Base-by-base conservation (phyloP, 257 asterid species). In the Sherardia arvensis region DNA sequence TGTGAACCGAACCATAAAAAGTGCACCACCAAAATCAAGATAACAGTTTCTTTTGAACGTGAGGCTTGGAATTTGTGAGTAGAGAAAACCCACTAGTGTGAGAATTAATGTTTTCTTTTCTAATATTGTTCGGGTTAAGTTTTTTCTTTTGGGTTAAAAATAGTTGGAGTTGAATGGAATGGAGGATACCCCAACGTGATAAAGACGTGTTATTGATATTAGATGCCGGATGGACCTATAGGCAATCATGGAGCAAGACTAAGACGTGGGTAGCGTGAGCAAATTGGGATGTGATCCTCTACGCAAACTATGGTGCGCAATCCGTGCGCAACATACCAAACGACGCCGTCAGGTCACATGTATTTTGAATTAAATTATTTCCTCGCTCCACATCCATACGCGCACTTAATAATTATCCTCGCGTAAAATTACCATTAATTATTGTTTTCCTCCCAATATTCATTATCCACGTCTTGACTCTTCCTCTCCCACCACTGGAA, bases 171-270 rank as follows among this genome's bases (percentile, higher is more conserved):
- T 51, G 63, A 60, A 47, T 57, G 26, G 62, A 43, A 61, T 29
- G 18, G 70, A 45, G 20, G 70, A n/a, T 63, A 47, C 51, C 15
- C 11, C 43, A 8, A 70, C 30, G 60, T 65, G 89, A 80, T 61
- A 80, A 66, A 53, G 86, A 82, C 81, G 71, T 69, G 76, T 75
- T 48, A 20, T 21, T 51, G 57, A n/a, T 21, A 48, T 48, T 48
- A 78, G 68, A 10, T 22, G 26, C 22, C 45, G 25, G 36, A 69
- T 67, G 64, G 65, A 20, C 62, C 71, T 63, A 61, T n/a, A 69
- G 73, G 71, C 73, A 79, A 82, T 80, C 57, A 83, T 80, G 62
- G 84, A 68, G 65, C 33, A 3, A 62, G 75, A 72, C 63, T 40
- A 3, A 62, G 75, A 72, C 75, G 78, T 78, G 82, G 81, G 59